A percentile compares a stretch with the other conserved stretches of the same genome.
phyloP scores from a whole-genome alignment of 2,329 filamentous ascomycete species.

The Cercospora zeina region DNA sequence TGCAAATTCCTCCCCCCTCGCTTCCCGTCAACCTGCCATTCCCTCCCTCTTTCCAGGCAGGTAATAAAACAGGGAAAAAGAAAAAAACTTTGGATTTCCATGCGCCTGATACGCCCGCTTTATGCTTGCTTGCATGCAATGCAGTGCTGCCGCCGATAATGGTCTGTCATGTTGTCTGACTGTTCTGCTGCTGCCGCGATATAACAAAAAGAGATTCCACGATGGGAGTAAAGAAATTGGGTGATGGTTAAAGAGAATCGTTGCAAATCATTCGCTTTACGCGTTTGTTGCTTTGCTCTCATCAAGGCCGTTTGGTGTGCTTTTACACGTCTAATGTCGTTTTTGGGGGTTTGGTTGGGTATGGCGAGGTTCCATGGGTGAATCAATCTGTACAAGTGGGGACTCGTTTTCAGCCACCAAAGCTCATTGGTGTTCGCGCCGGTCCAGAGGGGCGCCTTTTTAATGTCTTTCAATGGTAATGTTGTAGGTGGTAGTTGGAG shows the following conservation, averaged over 20 bases:
- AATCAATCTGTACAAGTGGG: neutral
- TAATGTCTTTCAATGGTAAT: conserved; percentile 4
- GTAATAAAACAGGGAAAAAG: no score
- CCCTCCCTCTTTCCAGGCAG: no score
- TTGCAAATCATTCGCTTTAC: conserved; percentile 18
- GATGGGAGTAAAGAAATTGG: no score
- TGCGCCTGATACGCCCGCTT: conserved; percentile 1
- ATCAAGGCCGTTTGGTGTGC: conserved; percentile 15
- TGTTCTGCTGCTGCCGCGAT: neutral
- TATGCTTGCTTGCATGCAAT: neutral
- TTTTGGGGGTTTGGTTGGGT: neutral
- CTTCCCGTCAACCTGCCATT: no score
- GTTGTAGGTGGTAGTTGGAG: conserved; percentile 25
- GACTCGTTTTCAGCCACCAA: neutral
- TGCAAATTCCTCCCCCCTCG: no score
- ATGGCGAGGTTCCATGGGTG: neutral
- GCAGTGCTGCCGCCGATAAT: neutral
- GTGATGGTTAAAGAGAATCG: conserved; percentile 11
- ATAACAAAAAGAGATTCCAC: neutral
- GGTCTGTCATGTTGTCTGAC: neutral
- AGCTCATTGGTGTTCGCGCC: neutral
- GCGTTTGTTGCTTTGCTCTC: conserved; percentile 7
- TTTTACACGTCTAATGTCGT: neutral
- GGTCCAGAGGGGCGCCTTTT: neutral
- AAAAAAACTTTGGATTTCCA: neutral